phyloP scores from a whole-genome alignment of 1,284 basidiomycete species.

The Marasmius sp. region DNA sequence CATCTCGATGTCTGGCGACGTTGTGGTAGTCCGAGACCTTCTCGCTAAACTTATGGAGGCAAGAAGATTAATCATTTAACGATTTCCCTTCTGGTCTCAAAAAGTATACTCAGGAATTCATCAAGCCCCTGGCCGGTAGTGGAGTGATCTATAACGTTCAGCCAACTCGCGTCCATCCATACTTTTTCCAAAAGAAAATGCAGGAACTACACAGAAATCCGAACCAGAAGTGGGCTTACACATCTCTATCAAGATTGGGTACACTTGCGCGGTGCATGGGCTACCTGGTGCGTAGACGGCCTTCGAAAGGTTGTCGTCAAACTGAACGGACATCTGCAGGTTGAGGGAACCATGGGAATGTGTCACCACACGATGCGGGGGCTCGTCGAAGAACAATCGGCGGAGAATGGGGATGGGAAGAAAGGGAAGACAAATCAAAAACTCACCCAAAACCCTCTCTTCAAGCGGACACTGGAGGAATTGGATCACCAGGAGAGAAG shows the following conservation, averaged over 20 bases:
- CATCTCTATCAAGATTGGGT: constrained; percentile 44
- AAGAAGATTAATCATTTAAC: constrained; percentile 23
- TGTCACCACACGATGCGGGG: constrained; percentile 66
- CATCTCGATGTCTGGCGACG: constrained; percentile 64
- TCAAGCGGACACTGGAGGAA: constrained; percentile 62
- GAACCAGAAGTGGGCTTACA: constrained; percentile 43
- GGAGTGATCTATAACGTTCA: constrained; percentile 19
- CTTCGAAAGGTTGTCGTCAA: constrained; percentile 3
- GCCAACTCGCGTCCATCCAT: constrained; percentile 51
- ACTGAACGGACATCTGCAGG: constrained; percentile 38
- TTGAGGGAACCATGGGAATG: constrained; percentile 81
- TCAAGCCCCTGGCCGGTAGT: constrained; percentile 25
- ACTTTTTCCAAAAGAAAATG: constrained; percentile 43
- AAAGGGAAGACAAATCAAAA: constrained; percentile 39
- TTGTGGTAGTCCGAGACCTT: constrained; percentile 55
- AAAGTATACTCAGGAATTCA: background rate
- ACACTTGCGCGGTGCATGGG: constrained; percentile 77
- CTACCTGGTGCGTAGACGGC: constrained; percentile 60
- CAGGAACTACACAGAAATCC: constrained; percentile 36
- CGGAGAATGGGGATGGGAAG: constrained; percentile 33
- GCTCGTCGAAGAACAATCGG: constrained; percentile 29
- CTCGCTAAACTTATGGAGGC: constrained; percentile 76
- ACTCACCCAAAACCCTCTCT: constrained; percentile 56
- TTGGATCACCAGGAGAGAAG: constrained; percentile 55
- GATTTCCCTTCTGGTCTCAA: background rate